Conservation (phyloP, 441 rosid genomes). For the Gossypium trilobum region DNA sequence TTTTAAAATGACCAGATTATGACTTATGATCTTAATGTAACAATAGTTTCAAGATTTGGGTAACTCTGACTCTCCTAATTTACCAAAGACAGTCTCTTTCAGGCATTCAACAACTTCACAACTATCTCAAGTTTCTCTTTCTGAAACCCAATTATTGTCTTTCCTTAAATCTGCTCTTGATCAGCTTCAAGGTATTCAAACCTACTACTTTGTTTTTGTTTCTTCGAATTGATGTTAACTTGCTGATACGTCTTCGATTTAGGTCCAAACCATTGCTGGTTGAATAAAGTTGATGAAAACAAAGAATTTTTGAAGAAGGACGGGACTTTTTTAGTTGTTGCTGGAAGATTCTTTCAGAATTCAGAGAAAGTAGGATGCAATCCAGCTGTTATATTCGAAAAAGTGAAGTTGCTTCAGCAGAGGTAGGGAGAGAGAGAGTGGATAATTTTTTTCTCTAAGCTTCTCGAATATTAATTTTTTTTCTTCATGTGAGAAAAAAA, state of each 20-base stretch:
- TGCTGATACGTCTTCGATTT: neutral
- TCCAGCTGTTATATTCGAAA: constrained; percentile 36
- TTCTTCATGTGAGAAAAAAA: neutral
- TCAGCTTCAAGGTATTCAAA: constrained; percentile 45
- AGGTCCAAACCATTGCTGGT: constrained; percentile 78
- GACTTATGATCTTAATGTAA: neutral
- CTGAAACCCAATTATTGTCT: constrained; percentile 33
- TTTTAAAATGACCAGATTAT: neutral
- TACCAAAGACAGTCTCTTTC: constrained; percentile 39
- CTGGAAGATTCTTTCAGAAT: constrained; percentile 37
- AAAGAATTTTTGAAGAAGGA: constrained; percentile 34
- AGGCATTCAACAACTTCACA: constrained; percentile 52
- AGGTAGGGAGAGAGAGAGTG: constrained; percentile 37
- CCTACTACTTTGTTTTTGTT: neutral
- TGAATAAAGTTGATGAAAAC: constrained; percentile 40
- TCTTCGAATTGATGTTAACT: neutral
- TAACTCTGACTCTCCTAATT: constrained; percentile 27
- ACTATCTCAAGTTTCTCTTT: constrained; percentile 27
- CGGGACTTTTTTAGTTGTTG: constrained; percentile 45
- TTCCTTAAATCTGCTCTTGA: constrained; percentile 40
- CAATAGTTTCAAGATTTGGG: neutral
- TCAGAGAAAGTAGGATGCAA: constrained; percentile 23
- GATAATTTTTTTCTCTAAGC: neutral
- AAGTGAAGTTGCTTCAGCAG: constrained; percentile 60
- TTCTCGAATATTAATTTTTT: neutral